Percentiles rank a stretch among this genome's conserved stretches.
phyloP scores from a whole-genome alignment of 2,329 filamentous ascomycete species.

The Pseudogymnoascus sp. region DNA sequence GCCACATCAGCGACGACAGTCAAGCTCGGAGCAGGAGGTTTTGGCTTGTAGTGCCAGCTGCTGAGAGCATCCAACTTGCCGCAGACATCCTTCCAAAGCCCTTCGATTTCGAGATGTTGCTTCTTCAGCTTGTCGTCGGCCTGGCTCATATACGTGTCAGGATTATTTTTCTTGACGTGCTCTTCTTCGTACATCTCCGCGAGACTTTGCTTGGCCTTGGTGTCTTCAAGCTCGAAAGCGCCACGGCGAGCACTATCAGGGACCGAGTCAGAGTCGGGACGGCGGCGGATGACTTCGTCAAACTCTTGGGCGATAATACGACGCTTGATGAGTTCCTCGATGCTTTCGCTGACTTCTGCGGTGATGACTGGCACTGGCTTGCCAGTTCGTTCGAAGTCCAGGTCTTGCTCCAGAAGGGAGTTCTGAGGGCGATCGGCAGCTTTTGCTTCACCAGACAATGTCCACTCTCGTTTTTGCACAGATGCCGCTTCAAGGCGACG shows the following conservation, averaged over 20 bases:
- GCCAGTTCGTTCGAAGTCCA: slow-evolving; percentile 91
- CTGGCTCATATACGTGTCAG: slow-evolving; percentile 70
- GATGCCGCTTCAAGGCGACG: slow-evolving; percentile 82
- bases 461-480: slow-evolving; percentile 86
- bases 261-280: slow-evolving; percentile 64
- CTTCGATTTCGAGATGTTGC: slow-evolving; percentile 76
- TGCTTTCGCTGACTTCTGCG: slow-evolving; percentile 79
- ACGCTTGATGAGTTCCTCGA: slow-evolving; percentile 89
- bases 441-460: slow-evolving; percentile 77
- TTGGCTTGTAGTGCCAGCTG: slow-evolving; percentile 94
- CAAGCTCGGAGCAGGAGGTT: slow-evolving; percentile 70
- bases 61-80: slow-evolving; percentile 79
- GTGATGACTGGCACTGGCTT: slow-evolving; percentile 95
- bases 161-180: slow-evolving; percentile 70
- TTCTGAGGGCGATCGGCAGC: slow-evolving; percentile 79
- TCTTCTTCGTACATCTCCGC: slow-evolving; percentile 94
- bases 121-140: slow-evolving; percentile 74
- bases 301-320: slow-evolving; percentile 87
- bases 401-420: slow-evolving; percentile 85
- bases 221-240: slow-evolving; percentile 68
- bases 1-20: slow-evolving; percentile 85
- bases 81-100: slow-evolving; percentile 74
- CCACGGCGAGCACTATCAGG: slow-evolving; percentile 59
- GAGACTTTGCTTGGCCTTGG: slow-evolving; percentile 77
- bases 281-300: slow-evolving; percentile 78